Base-by-base conservation (phyloP, 2,329 filamentous ascomycete genomes). In the Botrytis pseudocinerea region DNA sequence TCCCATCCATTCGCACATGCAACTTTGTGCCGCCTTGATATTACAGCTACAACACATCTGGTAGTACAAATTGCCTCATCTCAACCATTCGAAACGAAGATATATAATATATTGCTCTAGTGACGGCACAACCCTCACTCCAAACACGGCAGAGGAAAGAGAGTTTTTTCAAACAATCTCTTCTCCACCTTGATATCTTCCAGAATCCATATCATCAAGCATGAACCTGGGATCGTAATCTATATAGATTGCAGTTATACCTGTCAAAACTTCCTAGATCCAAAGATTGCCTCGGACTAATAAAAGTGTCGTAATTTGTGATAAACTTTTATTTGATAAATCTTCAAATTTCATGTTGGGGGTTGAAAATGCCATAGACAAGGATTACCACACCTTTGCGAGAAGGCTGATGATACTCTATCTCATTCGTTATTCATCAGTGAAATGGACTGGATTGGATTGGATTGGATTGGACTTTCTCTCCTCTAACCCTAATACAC, bases 401-500 rank as follows among this genome's bases (percentile, higher is more conserved):
- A 69, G 65, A 69, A 69, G 65, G 48, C 51, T 69, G 65, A 69
- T 69, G 48, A 38, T 66, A 40, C 25, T 6, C 4, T 66, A 7
- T 16, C 35, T 61, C 16, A 66, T 66, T 40, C n/a, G 46, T 63
- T n/a, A 63, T 63, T 44, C 40, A 63, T 44, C 61, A 46, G 22
- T 32, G 61, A 40, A 22, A 44, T 12, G 12, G 2, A 51, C 14
- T 14, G 48, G 48, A 51, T n/a, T 14, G 48, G 48, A 51, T n/a
- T 51, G 48, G 22, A 63, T 32, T 25, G 40, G 61, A 32, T 32
- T 28, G 32, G 5, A 51, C 3, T 54, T 54, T 54, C 16, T 54
- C 40, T 54, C 16, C 38, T 14, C 10, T 6, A n/a, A n/a, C n/a
- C n/a, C n/a, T n/a, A 5, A 40, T 28, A n/a, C 48, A 51, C 48